Base-by-base conservation (phyloP, 2,329 filamentous ascomycete genomes). In the Sarocladiaceae sp. region DNA sequence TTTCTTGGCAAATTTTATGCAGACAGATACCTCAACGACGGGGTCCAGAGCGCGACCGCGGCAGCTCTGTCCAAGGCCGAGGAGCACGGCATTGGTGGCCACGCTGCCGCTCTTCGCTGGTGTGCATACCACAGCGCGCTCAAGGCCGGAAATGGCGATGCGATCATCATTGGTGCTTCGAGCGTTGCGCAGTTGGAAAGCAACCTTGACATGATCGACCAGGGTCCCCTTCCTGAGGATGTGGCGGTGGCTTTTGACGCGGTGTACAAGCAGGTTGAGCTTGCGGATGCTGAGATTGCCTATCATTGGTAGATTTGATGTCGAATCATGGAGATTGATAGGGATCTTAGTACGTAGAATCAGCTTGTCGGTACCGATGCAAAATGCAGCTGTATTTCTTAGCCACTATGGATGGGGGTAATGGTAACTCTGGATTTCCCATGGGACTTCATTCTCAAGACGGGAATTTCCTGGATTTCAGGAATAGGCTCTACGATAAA, bases 31-130 rank as follows among this genome's bases (percentile, higher is more conserved):
- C 6, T 56, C 28, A 60, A 65, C 33, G 60, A 65, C 1, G 47
- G 59, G 1, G 60, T 71, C 37, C 55, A 60, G 2, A 57, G 48
- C 0, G 63, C 65, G 2, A 58, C 62, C 1, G 61, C 64, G 23
- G 58, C 55, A 4, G 65, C 62, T 2, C 51, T 58, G 13, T 54
- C 56, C 1, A 60, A 60, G 0, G 64, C 65, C 1, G 54, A 56
- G 7, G 64, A 65, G 55, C 59, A 72, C 53, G 64, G 62, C 11
- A 70, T 74, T 33, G 61, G 51, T 31, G 68, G 65, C 2, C 70
- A 73, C 51, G 70, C 66, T 1, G 70, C 69, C 1, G 68, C 73
- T 3, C 60, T 74, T 11, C 63, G 73, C 3, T 76, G 73, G 73
- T 64, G 64, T 1, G 59, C 59, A 5, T 61, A 68, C 49, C 70